Conservation (phyloP, 305 asterid species). For the Rubia peregrina region DNA sequence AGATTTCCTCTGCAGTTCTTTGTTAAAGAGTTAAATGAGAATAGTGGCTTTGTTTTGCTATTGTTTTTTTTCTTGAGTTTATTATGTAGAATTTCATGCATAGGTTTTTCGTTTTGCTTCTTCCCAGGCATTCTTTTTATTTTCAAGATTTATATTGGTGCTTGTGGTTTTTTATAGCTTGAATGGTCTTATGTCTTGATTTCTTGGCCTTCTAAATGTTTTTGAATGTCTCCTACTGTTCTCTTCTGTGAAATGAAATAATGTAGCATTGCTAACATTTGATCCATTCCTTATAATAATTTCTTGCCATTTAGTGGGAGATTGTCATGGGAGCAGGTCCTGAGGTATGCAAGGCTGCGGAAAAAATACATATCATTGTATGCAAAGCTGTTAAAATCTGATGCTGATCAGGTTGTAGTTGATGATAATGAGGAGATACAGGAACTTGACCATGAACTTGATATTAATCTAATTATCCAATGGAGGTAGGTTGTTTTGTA, state of each 20-base stretch:
- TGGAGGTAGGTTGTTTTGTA: slow-evolving; percentile 60
- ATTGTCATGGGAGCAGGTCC: slow-evolving; percentile 88
- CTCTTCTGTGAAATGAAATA: not conserved
- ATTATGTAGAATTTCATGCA: not conserved
- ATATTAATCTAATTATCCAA: slow-evolving; percentile 77
- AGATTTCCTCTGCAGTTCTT: not conserved
- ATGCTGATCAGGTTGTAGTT: slow-evolving; percentile 56
- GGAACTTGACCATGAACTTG: slow-evolving; percentile 85
- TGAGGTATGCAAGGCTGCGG: slow-evolving; percentile 62
- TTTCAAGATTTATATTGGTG: not conserved
- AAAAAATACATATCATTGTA: slow-evolving; percentile 78
- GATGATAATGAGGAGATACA: slow-evolving; percentile 78
- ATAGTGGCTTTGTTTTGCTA: not conserved
- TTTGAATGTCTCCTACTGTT: slow-evolving; percentile 3
- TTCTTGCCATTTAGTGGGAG: slow-evolving; percentile 59
- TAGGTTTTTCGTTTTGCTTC: not conserved
- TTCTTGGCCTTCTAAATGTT: not conserved
- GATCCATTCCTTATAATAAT: slow-evolving; percentile 7
- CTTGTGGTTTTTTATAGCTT: not conserved
- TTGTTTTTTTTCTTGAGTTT: not conserved
- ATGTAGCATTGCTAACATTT: not conserved
- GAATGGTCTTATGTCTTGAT: not conserved
- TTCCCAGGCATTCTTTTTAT: not conserved
- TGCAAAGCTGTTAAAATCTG: slow-evolving; percentile 73
- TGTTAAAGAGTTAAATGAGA: not conserved